Evolutionary conservation across 495 filamentous ascomycete genomes (phyloP).

Genomic region (Lindgomyces ingoldianus): DNA sequence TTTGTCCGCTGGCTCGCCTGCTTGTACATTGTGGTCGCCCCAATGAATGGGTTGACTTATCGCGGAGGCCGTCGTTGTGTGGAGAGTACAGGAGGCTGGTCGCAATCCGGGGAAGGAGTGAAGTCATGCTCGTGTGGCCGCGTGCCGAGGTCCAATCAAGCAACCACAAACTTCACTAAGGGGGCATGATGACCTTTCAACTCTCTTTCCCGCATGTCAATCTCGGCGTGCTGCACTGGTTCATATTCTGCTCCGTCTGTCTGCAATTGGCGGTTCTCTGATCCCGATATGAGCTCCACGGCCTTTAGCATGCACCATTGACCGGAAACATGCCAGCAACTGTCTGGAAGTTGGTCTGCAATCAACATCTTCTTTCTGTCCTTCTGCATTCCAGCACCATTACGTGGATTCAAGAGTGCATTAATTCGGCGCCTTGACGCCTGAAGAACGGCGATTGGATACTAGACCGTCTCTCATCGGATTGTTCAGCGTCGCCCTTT

Average conservation of each 20-base stretch:
- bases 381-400: no score
- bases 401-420: no score
- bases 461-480: no score
- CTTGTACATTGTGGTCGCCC: slow-evolving; percentile 34
- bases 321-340: no score
- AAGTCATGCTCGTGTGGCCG: slow-evolving; percentile 30
- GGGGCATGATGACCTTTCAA: neutral
- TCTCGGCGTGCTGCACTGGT: neutral
- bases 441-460: no score
- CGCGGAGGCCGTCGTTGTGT: slow-evolving; percentile 8
- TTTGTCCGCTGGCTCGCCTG: slow-evolving; percentile 35
- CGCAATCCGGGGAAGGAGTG: slow-evolving; percentile 9
- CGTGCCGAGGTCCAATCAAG: slow-evolving; percentile 33
- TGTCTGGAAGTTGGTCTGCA: no score
- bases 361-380: no score
- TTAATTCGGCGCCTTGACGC: no score
- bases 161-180: neutral
- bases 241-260: no score
- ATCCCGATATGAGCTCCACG: no score
- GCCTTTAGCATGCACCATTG: no score
- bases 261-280: no score
- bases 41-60: slow-evolving; percentile 20
- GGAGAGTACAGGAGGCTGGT: slow-evolving; percentile 19
- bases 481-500: neutral
- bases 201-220: neutral